Conservation (phyloP, 768 basidiomycete genomes). For the Tricholoma sp. region DNA sequence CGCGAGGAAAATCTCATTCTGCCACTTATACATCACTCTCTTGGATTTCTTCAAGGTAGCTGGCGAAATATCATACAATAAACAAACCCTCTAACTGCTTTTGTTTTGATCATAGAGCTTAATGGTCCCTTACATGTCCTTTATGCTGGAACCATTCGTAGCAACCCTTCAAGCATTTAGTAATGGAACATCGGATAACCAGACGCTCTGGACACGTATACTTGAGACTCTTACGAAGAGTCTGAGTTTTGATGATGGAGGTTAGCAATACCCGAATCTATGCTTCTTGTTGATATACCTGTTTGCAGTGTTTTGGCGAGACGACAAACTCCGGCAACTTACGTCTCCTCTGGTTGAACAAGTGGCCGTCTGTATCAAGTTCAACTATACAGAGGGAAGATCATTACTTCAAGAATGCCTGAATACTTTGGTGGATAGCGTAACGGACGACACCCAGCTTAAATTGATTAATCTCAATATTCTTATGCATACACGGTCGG, state of each 20-base stretch:
- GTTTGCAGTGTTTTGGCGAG: conserved; percentile 81
- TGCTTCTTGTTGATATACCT: not conserved
- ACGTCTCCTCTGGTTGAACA: conserved; percentile 59
- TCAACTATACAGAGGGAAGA: conserved; percentile 34
- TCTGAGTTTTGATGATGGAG: conserved; percentile 73
- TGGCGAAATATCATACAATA: not conserved
- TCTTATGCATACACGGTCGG: conserved; percentile 86
- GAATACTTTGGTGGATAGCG: conserved; percentile 46
- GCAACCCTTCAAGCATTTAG: conserved; percentile 54
- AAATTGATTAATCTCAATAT: conserved; percentile 80
- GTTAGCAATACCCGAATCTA: conserved; percentile 35
- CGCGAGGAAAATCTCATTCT: conserved; percentile 64
- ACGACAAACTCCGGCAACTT: conserved; percentile 68
- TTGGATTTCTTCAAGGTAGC: conserved; percentile 88
- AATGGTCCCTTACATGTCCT: conserved; percentile 89
- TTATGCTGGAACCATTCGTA: conserved; percentile 61
- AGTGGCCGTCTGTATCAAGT: conserved; percentile 43
- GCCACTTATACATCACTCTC: conserved; percentile 64
- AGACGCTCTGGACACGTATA: conserved; percentile 57
- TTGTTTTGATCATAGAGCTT: conserved; percentile 45
- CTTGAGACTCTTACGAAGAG: conserved; percentile 62
- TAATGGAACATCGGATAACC: conserved; percentile 26
- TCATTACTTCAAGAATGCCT: conserved; percentile 46
- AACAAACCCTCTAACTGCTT: not conserved
- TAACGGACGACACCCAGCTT: conserved; percentile 56